phyloP scores from a whole-genome alignment of 768 basidiomycete species.

The Psilocybe cyanescens region DNA sequence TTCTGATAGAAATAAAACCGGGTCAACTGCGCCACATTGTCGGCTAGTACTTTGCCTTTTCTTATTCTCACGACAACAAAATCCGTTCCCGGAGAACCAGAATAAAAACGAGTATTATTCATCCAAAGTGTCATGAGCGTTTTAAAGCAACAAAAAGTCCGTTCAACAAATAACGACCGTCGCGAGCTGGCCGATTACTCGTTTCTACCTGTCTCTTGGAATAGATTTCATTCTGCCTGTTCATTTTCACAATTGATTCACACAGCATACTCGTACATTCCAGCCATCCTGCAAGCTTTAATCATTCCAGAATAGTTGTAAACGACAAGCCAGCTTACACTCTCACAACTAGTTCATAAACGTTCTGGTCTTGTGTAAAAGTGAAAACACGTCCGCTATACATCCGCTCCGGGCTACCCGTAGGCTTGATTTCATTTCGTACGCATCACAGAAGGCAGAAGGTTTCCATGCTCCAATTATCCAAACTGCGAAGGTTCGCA shows the following conservation, averaged over 20 bases:
- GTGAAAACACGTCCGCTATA: background rate
- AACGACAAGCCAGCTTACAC: background rate
- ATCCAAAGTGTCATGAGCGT: too few species aligned
- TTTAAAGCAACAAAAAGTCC: background rate
- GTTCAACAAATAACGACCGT: background rate
- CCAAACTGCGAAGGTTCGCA: too few species aligned
- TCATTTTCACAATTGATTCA: background rate
- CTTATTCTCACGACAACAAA: background rate
- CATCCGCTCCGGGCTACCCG: background rate
- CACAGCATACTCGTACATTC: background rate
- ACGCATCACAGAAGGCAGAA: background rate
- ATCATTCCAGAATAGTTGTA: background rate
- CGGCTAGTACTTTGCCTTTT: background rate
- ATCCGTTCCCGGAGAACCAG: background rate
- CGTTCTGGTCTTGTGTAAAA: background rate
- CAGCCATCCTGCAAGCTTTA: background rate
- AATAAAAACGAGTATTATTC: background rate
- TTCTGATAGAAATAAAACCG: background rate
- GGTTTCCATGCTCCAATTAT: too few species aligned
- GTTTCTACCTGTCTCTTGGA: background rate
- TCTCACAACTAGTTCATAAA: background rate
- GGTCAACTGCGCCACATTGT: background rate
- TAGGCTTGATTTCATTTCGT: background rate
- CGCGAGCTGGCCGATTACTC: background rate
- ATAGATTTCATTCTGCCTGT: background rate